phyloP scores from a whole-genome alignment of 2,329 filamentous ascomycete species.

The Calonectria honghensis region DNA sequence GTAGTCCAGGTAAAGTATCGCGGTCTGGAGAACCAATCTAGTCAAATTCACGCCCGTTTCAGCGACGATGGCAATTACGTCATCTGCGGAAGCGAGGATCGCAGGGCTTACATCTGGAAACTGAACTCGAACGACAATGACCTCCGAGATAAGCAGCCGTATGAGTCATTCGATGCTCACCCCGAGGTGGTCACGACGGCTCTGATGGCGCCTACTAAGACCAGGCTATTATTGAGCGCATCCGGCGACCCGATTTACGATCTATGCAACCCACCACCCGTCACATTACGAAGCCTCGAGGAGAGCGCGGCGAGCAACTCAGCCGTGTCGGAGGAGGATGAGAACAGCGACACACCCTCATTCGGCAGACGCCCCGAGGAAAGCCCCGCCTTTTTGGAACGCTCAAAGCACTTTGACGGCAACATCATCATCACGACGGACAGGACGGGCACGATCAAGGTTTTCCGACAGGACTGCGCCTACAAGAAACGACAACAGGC shows the following conservation, averaged over 20 bases:
- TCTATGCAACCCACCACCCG: conserved; percentile 94
- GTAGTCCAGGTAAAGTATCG: conserved; percentile 91
- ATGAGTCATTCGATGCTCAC: conserved; percentile 94
- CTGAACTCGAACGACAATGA: conserved; percentile 70
- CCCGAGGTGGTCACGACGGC: conserved; percentile 92
- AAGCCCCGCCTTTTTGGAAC: conserved; percentile 85
- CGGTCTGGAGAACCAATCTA: conserved; percentile 91
- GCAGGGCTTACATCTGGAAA: conserved; percentile 93
- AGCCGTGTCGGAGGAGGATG: conserved; percentile 60
- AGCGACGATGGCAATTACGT: conserved; percentile 91
- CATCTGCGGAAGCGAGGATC: conserved; percentile 94
- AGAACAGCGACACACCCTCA: conserved; percentile 58
- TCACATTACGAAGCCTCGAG: conserved; percentile 85
- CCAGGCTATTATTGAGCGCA: conserved; percentile 83
- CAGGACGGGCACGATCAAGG: conserved; percentile 90
- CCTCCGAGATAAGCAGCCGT: conserved; percentile 85
- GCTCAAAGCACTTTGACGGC: conserved; percentile 84
- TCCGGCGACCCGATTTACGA: conserved; percentile 97
- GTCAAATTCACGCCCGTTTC: conserved; percentile 92
- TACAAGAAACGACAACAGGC: conserved; percentile 85
- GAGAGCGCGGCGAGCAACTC: conserved; percentile 72
- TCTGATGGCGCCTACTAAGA: conserved; percentile 86
- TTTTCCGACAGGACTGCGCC: conserved; percentile 96
- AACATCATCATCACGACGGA: conserved; percentile 96
- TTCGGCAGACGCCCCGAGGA: conserved; percentile 73